Percentiles rank a stretch among this genome's conserved stretches.
These are phyloP conservation scores for Coniochaeta sp. DNA, from an alignment of 2,329 filamentous ascomycete species.

Conservation along the genomic window DNA sequence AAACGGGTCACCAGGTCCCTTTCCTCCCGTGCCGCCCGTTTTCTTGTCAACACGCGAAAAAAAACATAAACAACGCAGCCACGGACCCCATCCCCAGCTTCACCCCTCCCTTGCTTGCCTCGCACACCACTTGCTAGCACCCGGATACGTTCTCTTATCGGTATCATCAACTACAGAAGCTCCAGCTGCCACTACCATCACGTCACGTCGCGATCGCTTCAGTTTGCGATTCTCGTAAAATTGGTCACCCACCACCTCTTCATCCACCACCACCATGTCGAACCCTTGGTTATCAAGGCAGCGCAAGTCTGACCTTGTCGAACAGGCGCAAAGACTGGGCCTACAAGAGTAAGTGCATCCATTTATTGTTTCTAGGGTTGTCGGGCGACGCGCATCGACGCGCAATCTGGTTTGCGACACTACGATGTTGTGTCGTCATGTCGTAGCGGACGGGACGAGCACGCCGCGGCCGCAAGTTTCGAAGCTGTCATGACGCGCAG, in stretches of 20 bases:
- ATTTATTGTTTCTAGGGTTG: neutral
- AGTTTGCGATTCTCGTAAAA: slow-evolving; percentile 3
- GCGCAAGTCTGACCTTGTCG: slow-evolving; percentile 73
- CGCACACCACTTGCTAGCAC: slow-evolving; percentile 2
- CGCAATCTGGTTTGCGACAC: neutral
- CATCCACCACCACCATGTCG: slow-evolving; percentile 12
- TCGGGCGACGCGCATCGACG: neutral
- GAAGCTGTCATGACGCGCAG: neutral
- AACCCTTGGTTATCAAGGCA: slow-evolving; percentile 73
- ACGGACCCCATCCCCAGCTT: slow-evolving; percentile 8
- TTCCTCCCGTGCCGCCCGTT: slow-evolving; percentile 1
- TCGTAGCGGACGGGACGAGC: no score
- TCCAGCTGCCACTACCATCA: neutral
- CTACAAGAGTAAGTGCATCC: slow-evolving; percentile 59
- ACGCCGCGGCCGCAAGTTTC: neutral
- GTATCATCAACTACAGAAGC: neutral
- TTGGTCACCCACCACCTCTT: neutral
- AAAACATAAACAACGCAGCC: slow-evolving; percentile 28
- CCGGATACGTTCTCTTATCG: neutral
- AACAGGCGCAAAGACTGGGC: slow-evolving; percentile 64
- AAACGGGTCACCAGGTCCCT: neutral
- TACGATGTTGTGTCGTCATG: no score
- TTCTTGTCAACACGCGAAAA: slow-evolving; percentile 12
- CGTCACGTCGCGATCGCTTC: slow-evolving; percentile 18
- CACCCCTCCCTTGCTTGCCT: slow-evolving; percentile 7